Evolutionary conservation across 2,329 filamentous ascomycete species (phyloP), one percentile per base, ranked within the genome.

Genomic region (Phyllosticta citriasiana): DNA sequence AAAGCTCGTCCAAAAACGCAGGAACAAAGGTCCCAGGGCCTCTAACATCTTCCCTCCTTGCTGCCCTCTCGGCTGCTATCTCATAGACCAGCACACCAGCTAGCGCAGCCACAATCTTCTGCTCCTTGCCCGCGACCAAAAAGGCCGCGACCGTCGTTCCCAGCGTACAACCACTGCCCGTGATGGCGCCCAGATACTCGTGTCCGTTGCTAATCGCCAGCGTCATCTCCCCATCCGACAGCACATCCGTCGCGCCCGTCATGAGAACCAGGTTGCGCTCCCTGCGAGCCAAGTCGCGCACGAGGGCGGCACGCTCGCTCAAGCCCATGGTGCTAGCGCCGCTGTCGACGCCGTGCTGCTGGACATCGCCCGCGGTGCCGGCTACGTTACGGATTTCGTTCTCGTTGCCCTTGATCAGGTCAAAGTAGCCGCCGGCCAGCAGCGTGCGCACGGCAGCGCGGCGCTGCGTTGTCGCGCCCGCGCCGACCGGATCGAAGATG

Each of bases 331-430:
- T 78, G 56, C 84, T 84, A 3, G 82, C 75, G 0, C 82, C 83
- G 64, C 87, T 90, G 74, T 97, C 93, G 10, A 97, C 93, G 56
- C 93, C 93, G 53, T 87, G 85, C 74, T 97, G 93, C 65, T 85
- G 83, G 75, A 70, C 73, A 25, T 71, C 74, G 53, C 81, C 88
- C 50, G 66, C 68, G 1, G 70, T 67, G 25, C 3, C 65, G 61
- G 9, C 82, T 0, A 93, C 85, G 2, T 88, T 86, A 55, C 82
- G 79, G 64, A 97, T 91, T 73, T 97, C 94, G 59, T 88, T 85
- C 71, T 95, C 90, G 74, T 97, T 97, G 56, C 93, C 93, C 72
- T 97, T 97, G 74, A 97, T 92, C 52, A 97, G 80, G 72, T 90
- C 85, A 68, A 96, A 89, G 72, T 89, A 89, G 50, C 91, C 91